Evolutionary conservation across 495 filamentous ascomycete species (phyloP).

Genomic region (Pseudotulostoma volvatum): DNA sequence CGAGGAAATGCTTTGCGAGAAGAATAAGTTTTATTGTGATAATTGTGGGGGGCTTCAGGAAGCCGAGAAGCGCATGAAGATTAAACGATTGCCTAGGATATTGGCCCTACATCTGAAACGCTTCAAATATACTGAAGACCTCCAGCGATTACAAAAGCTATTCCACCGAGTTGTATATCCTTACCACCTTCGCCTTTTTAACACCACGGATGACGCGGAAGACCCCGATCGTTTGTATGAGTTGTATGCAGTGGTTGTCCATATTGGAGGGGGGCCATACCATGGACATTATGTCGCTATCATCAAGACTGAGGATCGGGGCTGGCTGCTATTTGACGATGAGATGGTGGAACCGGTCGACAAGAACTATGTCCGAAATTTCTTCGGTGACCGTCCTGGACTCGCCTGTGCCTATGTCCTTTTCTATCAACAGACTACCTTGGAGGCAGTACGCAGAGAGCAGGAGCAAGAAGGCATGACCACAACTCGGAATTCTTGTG

Average conservation of each 20-base stretch:
- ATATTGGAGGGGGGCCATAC: constrained; percentile 95
- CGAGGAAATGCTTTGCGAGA: constrained; percentile 96
- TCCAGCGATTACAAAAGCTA: constrained; percentile 83
- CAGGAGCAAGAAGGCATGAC: constrained; percentile 65
- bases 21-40: constrained; percentile 98
- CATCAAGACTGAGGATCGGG: constrained; percentile 90
- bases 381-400: constrained; percentile 85
- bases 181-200: constrained; percentile 90
- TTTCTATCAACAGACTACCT: constrained; percentile 93
- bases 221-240: constrained; percentile 93
- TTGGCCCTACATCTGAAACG: constrained; percentile 85
- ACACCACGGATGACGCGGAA: constrained; percentile 92
- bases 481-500: constrained; percentile 26
- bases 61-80: constrained; percentile 98
- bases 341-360: constrained; percentile 97
- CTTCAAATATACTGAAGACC: constrained; percentile 95
- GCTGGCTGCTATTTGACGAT: constrained; percentile 94
- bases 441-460: constrained; percentile 71
- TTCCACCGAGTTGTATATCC: constrained; percentile 96
- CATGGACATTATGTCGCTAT: constrained; percentile 96
- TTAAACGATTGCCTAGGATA: constrained; percentile 84
- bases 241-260: constrained; percentile 94
- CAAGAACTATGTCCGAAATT: constrained; percentile 91
- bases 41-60: constrained; percentile 93
- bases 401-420: constrained; percentile 92